phyloP scores from a whole-genome alignment of 345 rosid genomes.

The Litchi chinensis region DNA sequence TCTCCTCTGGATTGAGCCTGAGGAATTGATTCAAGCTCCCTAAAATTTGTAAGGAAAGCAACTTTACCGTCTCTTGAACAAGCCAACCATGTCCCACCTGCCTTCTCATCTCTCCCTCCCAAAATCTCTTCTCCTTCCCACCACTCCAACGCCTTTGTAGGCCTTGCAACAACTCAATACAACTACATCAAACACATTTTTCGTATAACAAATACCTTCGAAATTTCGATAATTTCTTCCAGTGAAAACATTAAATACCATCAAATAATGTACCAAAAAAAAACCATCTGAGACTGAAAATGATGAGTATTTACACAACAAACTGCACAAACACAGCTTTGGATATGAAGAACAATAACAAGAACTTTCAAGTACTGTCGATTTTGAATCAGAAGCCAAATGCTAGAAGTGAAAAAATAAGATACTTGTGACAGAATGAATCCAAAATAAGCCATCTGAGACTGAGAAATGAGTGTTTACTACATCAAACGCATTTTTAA shows the following conservation, averaged over 20 bases:
- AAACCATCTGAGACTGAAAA: no score
- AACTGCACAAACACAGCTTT: no score
- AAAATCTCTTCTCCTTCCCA: constrained; percentile 65
- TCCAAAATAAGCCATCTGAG: no score
- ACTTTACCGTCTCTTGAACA: constrained; percentile 57
- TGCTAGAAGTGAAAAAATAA: no score
- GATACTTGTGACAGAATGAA: no score
- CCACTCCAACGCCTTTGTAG: constrained; percentile 68
- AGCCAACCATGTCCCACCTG: constrained; percentile 88
- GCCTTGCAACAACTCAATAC: constrained; percentile 36
- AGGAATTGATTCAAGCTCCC: constrained; percentile 45
- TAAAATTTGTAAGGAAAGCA: constrained; percentile 73
- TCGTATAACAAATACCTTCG: no score
- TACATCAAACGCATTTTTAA: no score
- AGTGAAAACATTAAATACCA: no score
- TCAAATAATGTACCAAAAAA: no score
- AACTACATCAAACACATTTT: not conserved
- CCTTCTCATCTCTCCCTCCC: constrained; percentile 74
- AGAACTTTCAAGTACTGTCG: not conserved
- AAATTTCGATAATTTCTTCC: no score
- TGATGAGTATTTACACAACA: no score
- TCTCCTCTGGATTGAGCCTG: constrained; percentile 61
- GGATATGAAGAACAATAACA: no score
- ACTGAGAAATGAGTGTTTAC: not conserved
- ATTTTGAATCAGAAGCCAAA: not conserved